These are phyloP conservation scores for Aspergillus awamori DNA, from an alignment of 2,329 filamentous ascomycete genomes.

Conservation along the genomic window DNA sequence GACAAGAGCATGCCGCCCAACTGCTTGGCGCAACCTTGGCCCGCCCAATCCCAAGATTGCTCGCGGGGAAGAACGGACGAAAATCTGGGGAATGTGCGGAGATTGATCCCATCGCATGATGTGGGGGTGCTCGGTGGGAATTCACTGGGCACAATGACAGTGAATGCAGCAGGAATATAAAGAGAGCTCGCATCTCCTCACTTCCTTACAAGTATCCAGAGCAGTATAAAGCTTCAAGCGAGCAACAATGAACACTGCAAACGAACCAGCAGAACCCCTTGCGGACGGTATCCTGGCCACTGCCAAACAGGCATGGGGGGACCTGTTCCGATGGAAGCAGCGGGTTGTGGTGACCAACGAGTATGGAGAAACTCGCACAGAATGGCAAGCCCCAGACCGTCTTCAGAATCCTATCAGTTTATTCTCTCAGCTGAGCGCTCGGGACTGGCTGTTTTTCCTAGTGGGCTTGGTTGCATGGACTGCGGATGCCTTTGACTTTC, in stretches of 20 bases:
- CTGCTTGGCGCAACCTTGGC: slow-evolving; percentile 20
- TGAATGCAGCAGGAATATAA: background rate
- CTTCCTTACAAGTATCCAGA: background rate
- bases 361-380: slow-evolving; percentile 66
- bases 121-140: slow-evolving; percentile 5
- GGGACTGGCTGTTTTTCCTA: slow-evolving; percentile 75
- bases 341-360: slow-evolving; percentile 58
- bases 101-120: background rate
- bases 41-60: slow-evolving; percentile 14
- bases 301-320: slow-evolving; percentile 64
- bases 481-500: slow-evolving; percentile 82
- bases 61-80: slow-evolving; percentile 15
- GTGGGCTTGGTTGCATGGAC: slow-evolving; percentile 77
- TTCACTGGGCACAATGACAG: background rate
- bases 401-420: slow-evolving; percentile 72
- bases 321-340: slow-evolving; percentile 75
- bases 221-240: background rate
- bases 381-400: slow-evolving; percentile 69
- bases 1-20: slow-evolving; percentile 12
- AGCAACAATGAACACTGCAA: slow-evolving; percentile 16
- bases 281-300: slow-evolving; percentile 67
- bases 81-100: slow-evolving; percentile 11
- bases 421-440: slow-evolving; percentile 63
- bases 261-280: slow-evolving; percentile 65
- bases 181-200: background rate